Evolutionary conservation across 495 filamentous ascomycete genomes (phyloP), one percentile per base, ranked within the genome.

Genomic region (Sphaerosporella brunnea): DNA sequence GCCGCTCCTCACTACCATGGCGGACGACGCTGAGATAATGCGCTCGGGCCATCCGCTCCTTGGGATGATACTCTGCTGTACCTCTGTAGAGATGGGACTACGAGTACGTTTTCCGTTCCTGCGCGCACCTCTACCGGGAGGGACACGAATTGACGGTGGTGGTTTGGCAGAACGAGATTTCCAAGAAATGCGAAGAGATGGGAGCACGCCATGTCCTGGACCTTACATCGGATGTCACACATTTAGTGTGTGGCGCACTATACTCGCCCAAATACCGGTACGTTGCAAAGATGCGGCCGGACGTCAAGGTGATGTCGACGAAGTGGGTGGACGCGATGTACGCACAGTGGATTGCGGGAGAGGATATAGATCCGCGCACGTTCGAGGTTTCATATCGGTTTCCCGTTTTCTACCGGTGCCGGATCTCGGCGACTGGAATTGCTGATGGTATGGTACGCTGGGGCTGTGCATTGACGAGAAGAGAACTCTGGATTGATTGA

Each of bases 221-320:
- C 62, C 77, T 97, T n/a, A 96, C 90, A 25, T 82, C 82, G 37
- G 84, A 95, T 61, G 85, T 93, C 49, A 97, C 90, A 2, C 90
- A 97, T 66, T 73, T 97, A 23, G 74, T 97, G 53, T 82, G 93
- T 52, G 90, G 86, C 56, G 78, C 82, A 49, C 79, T 80, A 47
- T 72, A 84, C 53, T 95, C 87, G 0, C 73, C 79, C 11, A 97
- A 97, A 62, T 97, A 97, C 68, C 80, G 78, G 58, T 94, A 90
- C 65, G 88, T 95, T 56, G 90, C 90, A 19, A 84, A 77, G 51
- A 82, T 87, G 60, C 73, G 90, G 23, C 71, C 77, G 26, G 90
- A 97, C 60, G 77, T 97, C 53, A 74, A 73, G 47, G 81, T 84
- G 40, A 72, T 97, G 63, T 70, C 69, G 35, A 74, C 79, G 23